phyloP scores from a whole-genome alignment of 371 early-diverging fungal species.

The Rhizopus delemar region DNA sequence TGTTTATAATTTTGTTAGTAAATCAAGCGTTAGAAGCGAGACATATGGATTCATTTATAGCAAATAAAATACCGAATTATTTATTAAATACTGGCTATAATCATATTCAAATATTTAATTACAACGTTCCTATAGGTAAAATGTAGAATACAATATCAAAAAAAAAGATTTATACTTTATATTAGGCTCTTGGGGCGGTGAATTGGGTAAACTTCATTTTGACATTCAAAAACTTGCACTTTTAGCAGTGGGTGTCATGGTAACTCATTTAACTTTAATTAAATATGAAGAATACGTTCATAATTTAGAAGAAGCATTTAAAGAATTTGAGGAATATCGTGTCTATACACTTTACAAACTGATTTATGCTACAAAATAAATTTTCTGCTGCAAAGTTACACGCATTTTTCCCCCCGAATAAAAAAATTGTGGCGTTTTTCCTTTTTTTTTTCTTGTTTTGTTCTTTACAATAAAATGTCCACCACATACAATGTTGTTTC shows the following conservation, averaged over 20 bases:
- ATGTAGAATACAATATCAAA: background rate
- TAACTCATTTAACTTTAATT: constrained; percentile 26
- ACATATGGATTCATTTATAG: constrained; percentile 44
- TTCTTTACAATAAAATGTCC: background rate
- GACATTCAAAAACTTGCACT: constrained; percentile 41
- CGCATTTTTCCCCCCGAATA: background rate
- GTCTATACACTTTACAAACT: constrained; percentile 35
- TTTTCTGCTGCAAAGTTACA: background rate
- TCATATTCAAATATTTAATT: constrained; percentile 27
- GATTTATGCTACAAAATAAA: constrained; percentile 31
- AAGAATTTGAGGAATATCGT: constrained; percentile 23
- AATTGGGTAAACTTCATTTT: constrained; percentile 35
- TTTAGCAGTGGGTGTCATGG: constrained; percentile 44
- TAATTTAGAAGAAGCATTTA: constrained; percentile 24
- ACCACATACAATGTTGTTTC: constrained; percentile 22
- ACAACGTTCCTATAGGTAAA: constrained; percentile 42
- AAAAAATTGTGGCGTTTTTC: constrained; percentile 1
- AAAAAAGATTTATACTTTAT: background rate
- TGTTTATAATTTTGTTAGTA: constrained; percentile 19
- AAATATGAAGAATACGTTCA: constrained; percentile 23
- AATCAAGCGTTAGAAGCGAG: constrained; percentile 31
- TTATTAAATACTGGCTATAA: constrained; percentile 29
- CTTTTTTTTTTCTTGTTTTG: background rate
- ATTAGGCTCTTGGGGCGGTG: constrained; percentile 42
- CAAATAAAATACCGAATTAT: constrained; percentile 35